Base-by-base conservation (phyloP, 257 asterid species). In the Forsythia viridissima region DNA sequence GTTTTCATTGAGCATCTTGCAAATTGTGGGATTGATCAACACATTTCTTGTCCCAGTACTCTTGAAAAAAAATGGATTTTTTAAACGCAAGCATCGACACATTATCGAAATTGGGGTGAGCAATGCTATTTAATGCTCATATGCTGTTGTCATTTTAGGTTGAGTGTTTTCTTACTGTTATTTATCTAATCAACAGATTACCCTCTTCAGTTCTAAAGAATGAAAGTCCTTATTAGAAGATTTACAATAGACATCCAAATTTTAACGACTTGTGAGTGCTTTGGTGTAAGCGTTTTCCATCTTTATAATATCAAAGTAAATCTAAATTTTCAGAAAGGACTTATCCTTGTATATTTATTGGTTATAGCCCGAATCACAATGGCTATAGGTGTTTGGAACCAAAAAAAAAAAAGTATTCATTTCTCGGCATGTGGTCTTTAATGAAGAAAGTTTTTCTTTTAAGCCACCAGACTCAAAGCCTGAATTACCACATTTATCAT, bases 381-480 rank as follows among this genome's bases (percentile, higher is more conserved):
- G 79, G 73, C 6, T 76, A 37, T 37, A 43, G 36, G 20, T 76
- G 63, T 37, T 34, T 76, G 5, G 72, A 76, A 16, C 30, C 11
- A 12, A n/a, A 24, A 10, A 41, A 16, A 51, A 34, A 2, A 13
- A 8, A 20, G 34, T 76, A 0, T 40, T 39, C n/a, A 65, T 76
- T 11, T 76, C 73, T 18, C 59, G 79, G 34, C 79, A 63, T 43
- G 72, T 76, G 3, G 34, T 76, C 30, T 76, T 76, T 21, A 71
- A 76, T 42, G 73, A 76, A 11, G 13, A n/a, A 6, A 21, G 8
- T 0, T 76, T 76, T 46, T 42, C 73, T 63, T 63, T 55, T 24
- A 48, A 48, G 59, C 59, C 59, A 13, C 3, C 69, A 3, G 38
- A 8, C 36, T 61, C 12, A 5, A 21, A 8, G 0, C 2, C 13